Evolutionary conservation across 2,329 filamentous ascomycete species (phyloP).

Genomic region (Clonostachys rosea): DNA sequence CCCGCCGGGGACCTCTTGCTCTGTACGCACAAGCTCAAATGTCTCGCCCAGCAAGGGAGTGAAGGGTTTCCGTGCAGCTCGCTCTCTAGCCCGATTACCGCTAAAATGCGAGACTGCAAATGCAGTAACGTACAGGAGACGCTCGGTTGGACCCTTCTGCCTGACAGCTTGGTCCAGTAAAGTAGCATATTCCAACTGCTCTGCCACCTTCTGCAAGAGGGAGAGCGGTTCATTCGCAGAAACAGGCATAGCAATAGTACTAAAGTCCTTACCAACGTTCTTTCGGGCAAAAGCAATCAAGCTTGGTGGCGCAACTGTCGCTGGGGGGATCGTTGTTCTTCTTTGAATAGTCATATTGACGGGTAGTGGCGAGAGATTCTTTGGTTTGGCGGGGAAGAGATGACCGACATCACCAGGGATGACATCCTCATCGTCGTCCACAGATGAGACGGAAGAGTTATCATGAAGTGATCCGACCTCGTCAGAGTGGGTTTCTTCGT

Average conservation of each 20-base stretch:
- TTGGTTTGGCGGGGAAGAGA: slow-evolving; percentile 73
- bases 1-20: slow-evolving; percentile 65
- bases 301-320: slow-evolving; percentile 79
- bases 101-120: slow-evolving; percentile 90
- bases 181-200: slow-evolving; percentile 86
- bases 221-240: slow-evolving; percentile 93
- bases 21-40: slow-evolving; percentile 84
- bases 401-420: slow-evolving; percentile 54
- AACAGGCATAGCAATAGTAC: slow-evolving; percentile 95
- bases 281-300: slow-evolving; percentile 92
- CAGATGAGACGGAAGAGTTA: slow-evolving; percentile 54
- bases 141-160: slow-evolving; percentile 56
- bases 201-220: slow-evolving; percentile 80
- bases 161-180: slow-evolving; percentile 73
- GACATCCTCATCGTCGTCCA: slow-evolving; percentile 52
- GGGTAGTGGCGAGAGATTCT: slow-evolving; percentile 73
- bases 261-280: slow-evolving; percentile 96
- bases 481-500: slow-evolving; percentile 50
- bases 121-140: slow-evolving; percentile 79
- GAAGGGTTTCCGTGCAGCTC: slow-evolving; percentile 91
- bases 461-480: slow-evolving; percentile 50
- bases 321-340: slow-evolving; percentile 64
- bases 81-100: slow-evolving; percentile 77
- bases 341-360: slow-evolving; percentile 60
- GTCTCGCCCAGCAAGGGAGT: slow-evolving; percentile 97